Evolutionary conservation across 2,329 filamentous ascomycete species (phyloP), one percentile per base, ranked within the genome.

Genomic region (Fusarium setosum): DNA sequence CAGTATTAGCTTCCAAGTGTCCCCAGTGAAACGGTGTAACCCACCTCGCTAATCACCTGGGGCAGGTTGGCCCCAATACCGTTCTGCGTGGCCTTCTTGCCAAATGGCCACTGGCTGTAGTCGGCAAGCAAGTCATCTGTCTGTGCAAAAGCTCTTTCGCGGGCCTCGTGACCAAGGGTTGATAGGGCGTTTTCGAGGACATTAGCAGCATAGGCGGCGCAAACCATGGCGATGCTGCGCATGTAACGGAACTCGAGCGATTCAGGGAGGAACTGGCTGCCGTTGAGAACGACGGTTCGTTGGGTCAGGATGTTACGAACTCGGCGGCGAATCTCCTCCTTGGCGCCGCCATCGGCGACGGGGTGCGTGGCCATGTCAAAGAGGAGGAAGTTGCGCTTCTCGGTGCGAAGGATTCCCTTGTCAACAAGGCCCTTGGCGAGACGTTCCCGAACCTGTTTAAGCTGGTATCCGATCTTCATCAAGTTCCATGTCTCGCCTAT

Each of bases 331-430:
- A 99, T 96, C 82, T 99, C 96, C 75, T 98, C 96, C 83, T 99
- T 99, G 74, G 96, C 96, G 74, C 93, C 95, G 68, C 94, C 92
- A 74, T 99, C 96, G 67, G 94, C 95, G 59, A 99, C 94, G 38
- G 96, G 96, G 79, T 99, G 96, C 67, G 96, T 99, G 58, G 96
- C 96, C 96, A 99, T 99, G 82, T 99, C 96, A 84, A 99, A 99
- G 67, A 99, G 92, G 68, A 99, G 88, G 83, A 99, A 99, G 84
- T 99, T 99, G 81, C 94, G 93, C 85, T 99, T 99, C 81, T 99
- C 96, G 62, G 96, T 99, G 73, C 96, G 93, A 59, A 99, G 88
- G 77, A 99, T 97, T 75, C 96, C 96, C 83, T 99, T 99, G 83
- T 99, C 96, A 67, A 99, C 96, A 42, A 99, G 88, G 31, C 96